Evolutionary conservation across 495 filamentous ascomycete species (phyloP).

Genomic region (Chaetomium cochliodes): DNA sequence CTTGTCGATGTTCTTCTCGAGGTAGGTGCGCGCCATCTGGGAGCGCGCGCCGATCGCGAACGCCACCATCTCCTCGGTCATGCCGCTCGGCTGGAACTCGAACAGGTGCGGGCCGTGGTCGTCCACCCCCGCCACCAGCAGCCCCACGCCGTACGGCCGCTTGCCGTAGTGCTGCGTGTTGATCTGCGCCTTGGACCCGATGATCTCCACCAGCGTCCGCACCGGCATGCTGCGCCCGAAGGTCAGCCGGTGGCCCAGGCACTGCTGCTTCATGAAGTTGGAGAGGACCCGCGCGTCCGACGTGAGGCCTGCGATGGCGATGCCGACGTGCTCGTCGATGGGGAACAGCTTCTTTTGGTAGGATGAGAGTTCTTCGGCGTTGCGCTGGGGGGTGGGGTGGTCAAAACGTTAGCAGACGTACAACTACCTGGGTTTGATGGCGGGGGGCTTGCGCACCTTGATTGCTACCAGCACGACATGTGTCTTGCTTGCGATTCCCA

Average conservation of each 20-base stretch:
- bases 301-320: slow-evolving; percentile 94
- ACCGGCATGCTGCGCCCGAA: slow-evolving; percentile 91
- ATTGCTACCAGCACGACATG: slow-evolving; percentile 93
- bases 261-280: slow-evolving; percentile 99
- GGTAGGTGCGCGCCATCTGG: slow-evolving; percentile 95
- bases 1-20: slow-evolving; percentile 84
- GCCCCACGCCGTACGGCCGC: slow-evolving; percentile 92
- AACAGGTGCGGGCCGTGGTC: slow-evolving; percentile 91
- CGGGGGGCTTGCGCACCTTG: slow-evolving; percentile 63
- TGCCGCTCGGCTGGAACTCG: slow-evolving; percentile 94
- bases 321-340: slow-evolving; percentile 91
- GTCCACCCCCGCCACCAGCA: slow-evolving; percentile 92
- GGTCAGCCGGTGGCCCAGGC: slow-evolving; percentile 88
- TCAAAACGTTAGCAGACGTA: slow-evolving; percentile 15
- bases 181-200: slow-evolving; percentile 92
- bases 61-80: slow-evolving; percentile 95
- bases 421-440: background rate
- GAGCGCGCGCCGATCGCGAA: slow-evolving; percentile 93
- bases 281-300: slow-evolving; percentile 98
- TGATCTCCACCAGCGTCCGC: slow-evolving; percentile 80
- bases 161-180: slow-evolving; percentile 98
- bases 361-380: slow-evolving; percentile 98
- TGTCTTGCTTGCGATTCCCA: slow-evolving; percentile 95
- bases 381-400: slow-evolving; percentile 59
- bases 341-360: slow-evolving; percentile 99